A percentile compares a stretch with the other conserved stretches of the same genome.
These are phyloP conservation scores for Abrus precatorius DNA, from an alignment of 306 rosid genomes.

Conservation along the genomic window DNA sequence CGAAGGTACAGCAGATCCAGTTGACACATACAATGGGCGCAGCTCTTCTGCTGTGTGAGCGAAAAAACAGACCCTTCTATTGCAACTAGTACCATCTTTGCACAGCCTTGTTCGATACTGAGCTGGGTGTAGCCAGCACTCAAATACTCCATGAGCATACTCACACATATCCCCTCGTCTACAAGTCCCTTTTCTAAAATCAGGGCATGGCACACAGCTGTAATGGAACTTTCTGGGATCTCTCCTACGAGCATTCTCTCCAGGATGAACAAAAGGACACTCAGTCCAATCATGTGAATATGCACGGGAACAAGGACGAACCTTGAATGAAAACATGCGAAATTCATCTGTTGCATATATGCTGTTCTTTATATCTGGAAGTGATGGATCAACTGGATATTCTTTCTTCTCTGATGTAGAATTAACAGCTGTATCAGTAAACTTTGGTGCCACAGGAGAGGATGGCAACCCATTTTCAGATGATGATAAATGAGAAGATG, in stretches of 20 bases:
- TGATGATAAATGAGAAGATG: slow-evolving; percentile 59
- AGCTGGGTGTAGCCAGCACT: slow-evolving; percentile 97
- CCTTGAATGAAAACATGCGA: slow-evolving; percentile 93
- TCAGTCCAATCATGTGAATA: slow-evolving; percentile 98
- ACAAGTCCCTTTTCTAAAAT: slow-evolving; percentile 88
- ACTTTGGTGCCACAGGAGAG: slow-evolving; percentile 62
- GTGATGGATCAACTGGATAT: slow-evolving; percentile 88
- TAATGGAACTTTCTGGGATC: slow-evolving; percentile 93
- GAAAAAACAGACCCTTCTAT: slow-evolving; percentile 85
- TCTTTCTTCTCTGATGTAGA: slow-evolving; percentile 75
- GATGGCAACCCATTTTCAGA: slow-evolving; percentile 65
- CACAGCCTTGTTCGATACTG: slow-evolving; percentile 93
- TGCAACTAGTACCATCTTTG: slow-evolving; percentile 86
- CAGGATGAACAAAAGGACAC: slow-evolving; percentile 96
- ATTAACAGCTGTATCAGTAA: slow-evolving; percentile 55
- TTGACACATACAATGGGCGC: slow-evolving; percentile 83
- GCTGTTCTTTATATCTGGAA: slow-evolving; percentile 93
- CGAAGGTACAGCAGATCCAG: slow-evolving; percentile 89
- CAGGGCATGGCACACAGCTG: slow-evolving; percentile 97
- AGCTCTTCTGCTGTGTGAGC: slow-evolving; percentile 84
- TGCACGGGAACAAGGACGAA: slow-evolving; percentile 95
- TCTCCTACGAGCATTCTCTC: slow-evolving; percentile 94
- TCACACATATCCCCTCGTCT: slow-evolving; percentile 95
- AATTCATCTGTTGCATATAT: slow-evolving; percentile 91
- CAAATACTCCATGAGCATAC: slow-evolving; percentile 96